Percentiles rank a stretch among this genome's conserved stretches.
Conservation (phyloP, 1,139 yeast species). For the Casaregolazyma lundiana region DNA sequence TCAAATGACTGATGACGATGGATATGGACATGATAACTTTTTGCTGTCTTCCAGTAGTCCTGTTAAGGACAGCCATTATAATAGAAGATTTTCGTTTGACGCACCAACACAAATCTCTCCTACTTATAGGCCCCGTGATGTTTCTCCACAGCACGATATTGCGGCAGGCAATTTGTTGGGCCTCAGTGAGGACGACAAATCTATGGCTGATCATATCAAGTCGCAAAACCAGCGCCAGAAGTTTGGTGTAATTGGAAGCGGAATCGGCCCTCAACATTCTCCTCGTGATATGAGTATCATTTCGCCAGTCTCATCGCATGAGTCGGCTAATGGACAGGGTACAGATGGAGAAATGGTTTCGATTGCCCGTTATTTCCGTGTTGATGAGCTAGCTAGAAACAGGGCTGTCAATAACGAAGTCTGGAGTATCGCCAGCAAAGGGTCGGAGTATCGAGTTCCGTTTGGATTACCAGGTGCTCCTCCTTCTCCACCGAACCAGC, state of each 20-base stretch:
- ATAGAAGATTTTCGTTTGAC: constrained; percentile 8
- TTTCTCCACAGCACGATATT: constrained; percentile 6
- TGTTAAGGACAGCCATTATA: constrained; percentile 1
- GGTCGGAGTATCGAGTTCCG: not conserved
- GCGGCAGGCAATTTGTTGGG: constrained; percentile 7
- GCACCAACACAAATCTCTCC: not conserved
- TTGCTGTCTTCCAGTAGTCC: constrained; percentile 1
- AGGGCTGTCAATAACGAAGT: constrained; percentile 6
- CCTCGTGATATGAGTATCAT: constrained; percentile 2
- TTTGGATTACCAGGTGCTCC: constrained; percentile 5
- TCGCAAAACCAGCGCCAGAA: not conserved
- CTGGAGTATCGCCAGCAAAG: not conserved
- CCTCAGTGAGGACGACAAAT: constrained; percentile 8
- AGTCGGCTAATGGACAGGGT: not conserved
- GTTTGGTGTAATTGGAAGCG: constrained; percentile 7
- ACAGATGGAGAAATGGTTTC: not conserved
- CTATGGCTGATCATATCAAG: not conserved
- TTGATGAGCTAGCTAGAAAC: constrained; percentile 25
- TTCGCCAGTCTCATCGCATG: constrained; percentile 9
- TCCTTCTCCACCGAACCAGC: constrained; percentile 13
- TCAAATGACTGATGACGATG: constrained; percentile 4
- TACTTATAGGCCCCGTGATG: not conserved
- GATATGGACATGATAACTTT: constrained; percentile 2
- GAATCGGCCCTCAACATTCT: not conserved
- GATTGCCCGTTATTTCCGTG: constrained; percentile 22